Conservation (phyloP, 2,329 filamentous ascomycete species). For the Rasamsonia emersonii region DNA sequence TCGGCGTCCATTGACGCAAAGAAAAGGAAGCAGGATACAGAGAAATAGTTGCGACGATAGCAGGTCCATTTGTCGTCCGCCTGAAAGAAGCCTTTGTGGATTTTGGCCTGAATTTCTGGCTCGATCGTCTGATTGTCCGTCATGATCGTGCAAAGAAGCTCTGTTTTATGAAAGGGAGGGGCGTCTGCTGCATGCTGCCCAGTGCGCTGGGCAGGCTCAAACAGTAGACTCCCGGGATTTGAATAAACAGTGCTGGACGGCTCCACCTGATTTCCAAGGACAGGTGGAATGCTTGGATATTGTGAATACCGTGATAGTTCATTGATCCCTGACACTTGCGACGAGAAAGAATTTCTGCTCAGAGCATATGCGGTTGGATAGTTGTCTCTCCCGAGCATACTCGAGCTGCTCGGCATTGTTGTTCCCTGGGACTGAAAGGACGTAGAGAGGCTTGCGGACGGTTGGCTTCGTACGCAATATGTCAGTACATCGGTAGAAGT, state of each 20-base stretch:
- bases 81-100: slow-evolving; percentile 84
- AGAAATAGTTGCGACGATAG: slow-evolving; percentile 86
- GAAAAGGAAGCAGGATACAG: slow-evolving; percentile 72
- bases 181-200: slow-evolving; percentile 26
- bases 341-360: slow-evolving; percentile 22
- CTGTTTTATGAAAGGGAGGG: slow-evolving; percentile 36
- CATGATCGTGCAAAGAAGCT: slow-evolving; percentile 25
- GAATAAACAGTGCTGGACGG: slow-evolving; percentile 23
- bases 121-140: slow-evolving; percentile 45
- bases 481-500: slow-evolving; percentile 1
- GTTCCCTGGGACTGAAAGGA: slow-evolving; percentile 23
- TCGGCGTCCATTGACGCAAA: slow-evolving; percentile 52
- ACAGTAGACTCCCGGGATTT: slow-evolving; percentile 14
- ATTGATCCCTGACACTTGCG: slow-evolving; percentile 20
- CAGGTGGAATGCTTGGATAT: slow-evolving; percentile 25
- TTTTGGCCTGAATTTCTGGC: slow-evolving; percentile 66
- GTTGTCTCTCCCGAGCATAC: slow-evolving; percentile 31
- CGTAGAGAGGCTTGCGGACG: slow-evolving; percentile 39
- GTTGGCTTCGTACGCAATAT: slow-evolving; percentile 30
- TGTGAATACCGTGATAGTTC: slow-evolving; percentile 26
- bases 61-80: slow-evolving; percentile 82
- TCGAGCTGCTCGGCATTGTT: slow-evolving; percentile 18
- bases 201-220: slow-evolving; percentile 20
- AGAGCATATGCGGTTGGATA: slow-evolving; percentile 27
- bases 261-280: slow-evolving; percentile 23